Evolutionary conservation across 106 monocot species (phyloP), one percentile per base, ranked within the genome.

Genomic region (Dendrobium chrysotoxum): DNA sequence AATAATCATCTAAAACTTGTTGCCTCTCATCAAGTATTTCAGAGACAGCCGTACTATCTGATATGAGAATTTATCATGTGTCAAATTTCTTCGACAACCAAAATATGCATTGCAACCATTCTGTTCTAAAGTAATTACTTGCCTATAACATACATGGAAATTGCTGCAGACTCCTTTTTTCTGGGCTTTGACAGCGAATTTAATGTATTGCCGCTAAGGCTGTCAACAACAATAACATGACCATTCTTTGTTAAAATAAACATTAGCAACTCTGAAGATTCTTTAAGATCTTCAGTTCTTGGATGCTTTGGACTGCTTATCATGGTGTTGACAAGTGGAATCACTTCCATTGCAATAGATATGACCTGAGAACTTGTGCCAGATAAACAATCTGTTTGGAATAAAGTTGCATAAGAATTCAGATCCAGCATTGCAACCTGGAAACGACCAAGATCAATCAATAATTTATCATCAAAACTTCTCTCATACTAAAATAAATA

Each of bases 101-200:
- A 21, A 35, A 1, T 31, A 25, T 70, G 12, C 21, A 17, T 40
- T 40, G 77, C 80, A 77, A 53, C 25, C 50, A 41, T 47, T 42
- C 17, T 85, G 80, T 68, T 40, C 30, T 41, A 57, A 73, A 73
- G 79, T 31, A 84, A 84, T 75, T 80, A 95, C 92, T 92, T 92
- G 85, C 98, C 94, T 88, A 98, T 85, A 76, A 94, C 85, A 93
- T 92, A 89, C 89, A 95, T 86, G 79, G 98, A 91, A 89, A 98
- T 81, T 79, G 92, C 92, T 80, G 82, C 72, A 44, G 84, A 78
- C 53, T 95, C 84, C 76, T 86, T 95, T 76, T 83, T 81, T 50
- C 83, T 81, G 72, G 83, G 83, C 78, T 91, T 28, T 64, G 75
- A 21, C 25, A 39, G 65, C 68, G 88, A 79, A 79, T 80, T 86